A percentile compares a stretch with the other conserved stretches of the same genome.
phyloP scores from a whole-genome alignment of 2,329 filamentous ascomycete species.

The Ascochyta viciae-villosae region DNA sequence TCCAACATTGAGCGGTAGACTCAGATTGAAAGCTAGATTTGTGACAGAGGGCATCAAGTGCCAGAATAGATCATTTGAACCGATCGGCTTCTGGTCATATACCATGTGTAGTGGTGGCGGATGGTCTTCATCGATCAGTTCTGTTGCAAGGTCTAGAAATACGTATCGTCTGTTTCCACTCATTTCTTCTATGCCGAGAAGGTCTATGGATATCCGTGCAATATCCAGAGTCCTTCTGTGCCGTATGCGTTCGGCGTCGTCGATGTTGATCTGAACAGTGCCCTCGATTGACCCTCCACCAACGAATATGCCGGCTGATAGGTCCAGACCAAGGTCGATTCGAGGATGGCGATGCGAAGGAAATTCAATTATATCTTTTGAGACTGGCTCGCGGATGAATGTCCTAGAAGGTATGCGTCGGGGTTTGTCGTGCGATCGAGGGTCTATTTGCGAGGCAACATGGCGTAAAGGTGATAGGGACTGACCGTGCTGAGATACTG shows the following conservation, averaged over 20 bases:
- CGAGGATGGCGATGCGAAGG: conserved; percentile 58
- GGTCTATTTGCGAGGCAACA: conserved; percentile 49
- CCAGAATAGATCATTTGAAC: conserved; percentile 55
- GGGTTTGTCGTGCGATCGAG: conserved; percentile 52
- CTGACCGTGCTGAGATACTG: conserved; percentile 55
- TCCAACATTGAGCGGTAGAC: conserved; percentile 61
- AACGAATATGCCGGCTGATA: conserved; percentile 61
- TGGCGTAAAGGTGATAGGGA: conserved; percentile 53
- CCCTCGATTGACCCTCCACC: conserved; percentile 63
- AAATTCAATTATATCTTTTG: conserved; percentile 58
- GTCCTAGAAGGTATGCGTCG: conserved; percentile 57
- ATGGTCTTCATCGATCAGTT: conserved; percentile 58
- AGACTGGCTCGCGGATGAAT: conserved; percentile 55
- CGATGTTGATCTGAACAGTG: conserved; percentile 55
- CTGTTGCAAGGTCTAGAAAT: conserved; percentile 60
- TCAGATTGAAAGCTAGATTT: conserved; percentile 60
- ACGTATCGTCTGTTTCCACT: conserved; percentile 54
- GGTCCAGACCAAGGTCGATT: conserved; percentile 57
- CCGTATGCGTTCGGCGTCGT: conserved; percentile 55
- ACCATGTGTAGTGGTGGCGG: conserved; percentile 60
- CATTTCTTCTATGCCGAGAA: conserved; percentile 62
- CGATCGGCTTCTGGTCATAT: conserved; percentile 51
- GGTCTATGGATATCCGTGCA: conserved; percentile 58
- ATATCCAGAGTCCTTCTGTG: conserved; percentile 56
- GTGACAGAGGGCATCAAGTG: conserved; percentile 56